Base-by-base conservation (phyloP, 1,284 basidiomycete genomes). In the Moesziomyces globuligerus region DNA sequence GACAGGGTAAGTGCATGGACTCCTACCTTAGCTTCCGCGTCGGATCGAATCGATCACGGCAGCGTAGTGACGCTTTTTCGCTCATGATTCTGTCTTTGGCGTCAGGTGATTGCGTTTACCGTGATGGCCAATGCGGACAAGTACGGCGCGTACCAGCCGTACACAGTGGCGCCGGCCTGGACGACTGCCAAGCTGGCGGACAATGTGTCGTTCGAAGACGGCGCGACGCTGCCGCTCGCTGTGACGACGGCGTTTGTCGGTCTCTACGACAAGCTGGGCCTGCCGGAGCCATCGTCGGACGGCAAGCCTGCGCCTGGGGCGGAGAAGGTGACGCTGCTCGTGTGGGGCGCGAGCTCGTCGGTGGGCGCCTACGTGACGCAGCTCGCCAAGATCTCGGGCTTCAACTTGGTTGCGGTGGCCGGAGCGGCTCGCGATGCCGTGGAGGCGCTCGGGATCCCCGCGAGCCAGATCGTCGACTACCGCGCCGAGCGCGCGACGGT, bases 191-290 rank as follows among this genome's bases (percentile, higher is more conserved):
- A 47, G 52, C 74, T 52, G 1, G 68, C 57, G 17, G 52, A 59
- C 18, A 59, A 60, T 3, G 72, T 75, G 15, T 54, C 76, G 7
- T 78, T 83, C 49, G 83, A 84, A 37, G 75, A 82, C 9, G 83
- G 81, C 0, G 69, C 79, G 3, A 82, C 82, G 0, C 46, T 83
- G 1, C 83, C 83, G 4, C 74, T 83, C 9, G 79, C 81, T 4
- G 72, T 79, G 46, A 74, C 78, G 58, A 84, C 83, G 6, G 83
- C 83, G n/a, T 78, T 74, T 18, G 76, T 83, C 34, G 83, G 80
- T 4, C 68, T 83, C 23, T 81, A 76, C 59, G 64, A 65, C 34
- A 67, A 64, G 38, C 68, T 83, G 7, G 52, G 58, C 1, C 39
- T 82, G 0, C 65, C 74, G 37, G 42, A 71, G 39, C 56, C 62